A percentile compares a stretch with the other conserved stretches of the same genome.
Evolutionary conservation across 2,329 filamentous ascomycete genomes (phyloP).

Genomic region (Fusarium napiforme): DNA sequence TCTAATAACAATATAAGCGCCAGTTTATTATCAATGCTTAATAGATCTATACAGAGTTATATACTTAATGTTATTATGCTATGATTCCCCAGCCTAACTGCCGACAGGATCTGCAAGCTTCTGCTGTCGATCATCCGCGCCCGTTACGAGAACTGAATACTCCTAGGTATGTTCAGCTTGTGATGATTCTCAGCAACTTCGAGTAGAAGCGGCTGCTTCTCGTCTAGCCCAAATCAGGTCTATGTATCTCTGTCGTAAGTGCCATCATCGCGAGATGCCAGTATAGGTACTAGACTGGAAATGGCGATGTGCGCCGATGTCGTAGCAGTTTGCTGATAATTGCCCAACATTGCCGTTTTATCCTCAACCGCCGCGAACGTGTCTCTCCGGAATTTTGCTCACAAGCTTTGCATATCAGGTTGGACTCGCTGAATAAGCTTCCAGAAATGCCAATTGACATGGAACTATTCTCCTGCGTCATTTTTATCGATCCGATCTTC

Average conservation of each 20-base stretch:
- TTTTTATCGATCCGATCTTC: constrained; percentile 5
- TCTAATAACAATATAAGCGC: background rate
- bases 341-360: background rate
- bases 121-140: background rate
- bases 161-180: background rate
- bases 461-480: constrained; percentile 11
- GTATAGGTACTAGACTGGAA: background rate
- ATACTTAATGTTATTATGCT: background rate
- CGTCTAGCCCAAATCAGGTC: background rate
- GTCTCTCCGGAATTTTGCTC: background rate
- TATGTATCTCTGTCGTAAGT: background rate
- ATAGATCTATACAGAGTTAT: background rate
- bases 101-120: background rate
- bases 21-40: background rate
- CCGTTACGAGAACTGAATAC: background rate
- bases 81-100: background rate
- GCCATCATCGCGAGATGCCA: background rate
- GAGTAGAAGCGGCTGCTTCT: background rate
- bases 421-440: background rate
- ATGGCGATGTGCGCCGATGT: background rate
- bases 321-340: background rate
- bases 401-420: background rate
- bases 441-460: background rate
- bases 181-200: background rate
- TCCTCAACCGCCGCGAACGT: background rate